These are phyloP conservation scores for Chrysochromulina tobinii DNA, from an alignment of 78 protist species.

Conservation along the genomic window DNA sequence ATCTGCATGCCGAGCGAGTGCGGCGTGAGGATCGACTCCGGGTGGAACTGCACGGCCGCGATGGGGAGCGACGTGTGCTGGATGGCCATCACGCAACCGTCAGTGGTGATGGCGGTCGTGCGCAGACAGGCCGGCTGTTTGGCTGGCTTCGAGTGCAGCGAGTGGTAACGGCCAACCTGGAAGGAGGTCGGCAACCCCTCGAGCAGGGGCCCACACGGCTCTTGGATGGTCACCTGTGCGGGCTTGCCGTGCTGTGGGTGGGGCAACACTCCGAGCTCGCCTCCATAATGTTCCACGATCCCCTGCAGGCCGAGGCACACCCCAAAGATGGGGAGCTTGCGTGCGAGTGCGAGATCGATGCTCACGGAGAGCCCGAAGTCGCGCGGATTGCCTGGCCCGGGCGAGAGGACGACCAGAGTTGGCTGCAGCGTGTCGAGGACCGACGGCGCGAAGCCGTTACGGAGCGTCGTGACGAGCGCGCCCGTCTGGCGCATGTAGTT, in stretches of 20 bases:
- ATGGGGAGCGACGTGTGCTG: slow-evolving; percentile 34
- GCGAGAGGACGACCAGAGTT: slow-evolving; percentile 31
- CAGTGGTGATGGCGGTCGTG: slow-evolving; percentile 18
- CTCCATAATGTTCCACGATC: slow-evolving; percentile 35
- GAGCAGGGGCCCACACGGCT: neutral
- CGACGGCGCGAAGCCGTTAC: neutral
- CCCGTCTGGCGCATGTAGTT: slow-evolving; percentile 47
- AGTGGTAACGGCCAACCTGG: slow-evolving; percentile 36
- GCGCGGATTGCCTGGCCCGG: slow-evolving; percentile 42
- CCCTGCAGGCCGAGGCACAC: slow-evolving; percentile 48
- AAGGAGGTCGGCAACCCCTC: neutral
- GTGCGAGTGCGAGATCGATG: neutral
- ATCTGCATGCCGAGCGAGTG: neutral
- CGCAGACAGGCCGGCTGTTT: neutral
- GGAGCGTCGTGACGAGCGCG: neutral
- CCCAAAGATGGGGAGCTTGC: slow-evolving; percentile 27
- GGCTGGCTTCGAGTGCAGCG: neutral
- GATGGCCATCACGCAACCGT: slow-evolving; percentile 35
- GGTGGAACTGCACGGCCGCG: slow-evolving; percentile 47
- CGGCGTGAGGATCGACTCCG: slow-evolving; percentile 36
- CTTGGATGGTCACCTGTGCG: neutral
- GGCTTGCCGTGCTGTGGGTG: slow-evolving; percentile 48
- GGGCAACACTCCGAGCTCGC: slow-evolving; percentile 29
- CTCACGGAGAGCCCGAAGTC: neutral
- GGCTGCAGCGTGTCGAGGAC: slow-evolving; percentile 33